phyloP scores from a whole-genome alignment of 768 basidiomycete genomes.

The Russula brevipes region DNA sequence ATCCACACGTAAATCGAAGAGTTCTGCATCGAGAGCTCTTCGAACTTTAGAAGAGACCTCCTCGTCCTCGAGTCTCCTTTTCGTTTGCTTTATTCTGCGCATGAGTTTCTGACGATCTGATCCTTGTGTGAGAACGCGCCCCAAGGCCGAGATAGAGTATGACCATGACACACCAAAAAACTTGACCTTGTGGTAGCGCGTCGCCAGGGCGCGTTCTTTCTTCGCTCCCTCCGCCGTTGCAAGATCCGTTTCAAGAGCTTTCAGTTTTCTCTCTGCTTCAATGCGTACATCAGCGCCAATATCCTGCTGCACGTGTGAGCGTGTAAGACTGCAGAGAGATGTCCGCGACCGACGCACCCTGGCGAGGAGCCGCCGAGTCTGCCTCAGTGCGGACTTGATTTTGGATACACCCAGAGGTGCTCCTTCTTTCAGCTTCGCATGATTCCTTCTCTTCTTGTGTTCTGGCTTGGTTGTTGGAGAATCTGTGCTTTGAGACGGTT shows the following conservation, averaged over 20 bases:
- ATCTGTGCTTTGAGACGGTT: neutral
- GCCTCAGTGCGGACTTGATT: conserved; percentile 77
- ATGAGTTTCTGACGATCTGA: conserved; percentile 83
- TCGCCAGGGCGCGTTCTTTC: conserved; percentile 68
- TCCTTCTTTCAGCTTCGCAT: neutral
- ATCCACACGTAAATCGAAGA: conserved; percentile 72
- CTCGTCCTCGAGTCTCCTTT: conserved; percentile 44
- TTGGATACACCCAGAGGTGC: conserved; percentile 71
- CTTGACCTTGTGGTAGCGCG: conserved; percentile 84
- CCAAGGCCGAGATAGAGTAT: neutral
- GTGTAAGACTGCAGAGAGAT: neutral
- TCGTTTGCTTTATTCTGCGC: conserved; percentile 68
- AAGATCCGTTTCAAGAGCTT: conserved; percentile 70
- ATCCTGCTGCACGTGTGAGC: conserved; percentile 47
- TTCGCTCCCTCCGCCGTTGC: conserved; percentile 53
- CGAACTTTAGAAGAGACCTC: conserved; percentile 36
- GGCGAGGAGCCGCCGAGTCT: conserved; percentile 75
- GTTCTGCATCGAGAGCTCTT: conserved; percentile 39
- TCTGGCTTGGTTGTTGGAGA: neutral
- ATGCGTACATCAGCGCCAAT: conserved; percentile 82
- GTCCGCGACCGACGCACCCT: conserved; percentile 46
- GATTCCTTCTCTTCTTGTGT: neutral
- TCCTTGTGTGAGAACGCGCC: neutral
- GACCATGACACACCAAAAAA: conserved; percentile 70
- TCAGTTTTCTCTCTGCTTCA: conserved; percentile 73